Conservation (phyloP, 306 rosid genomes). For the Pterocarpus macrocarpus region DNA sequence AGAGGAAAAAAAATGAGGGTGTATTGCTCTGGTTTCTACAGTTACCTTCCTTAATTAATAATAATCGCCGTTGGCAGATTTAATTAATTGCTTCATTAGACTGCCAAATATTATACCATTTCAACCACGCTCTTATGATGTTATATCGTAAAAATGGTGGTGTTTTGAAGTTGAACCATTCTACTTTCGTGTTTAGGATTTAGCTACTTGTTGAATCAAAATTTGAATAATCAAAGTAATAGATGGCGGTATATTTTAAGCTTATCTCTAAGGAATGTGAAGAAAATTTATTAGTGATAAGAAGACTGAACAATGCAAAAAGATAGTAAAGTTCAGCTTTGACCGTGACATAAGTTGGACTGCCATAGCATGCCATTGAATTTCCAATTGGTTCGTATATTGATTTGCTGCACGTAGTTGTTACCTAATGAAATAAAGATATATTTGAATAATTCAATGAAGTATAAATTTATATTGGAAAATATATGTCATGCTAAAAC, state of each 20-base stretch:
- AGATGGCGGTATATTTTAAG: constrained; percentile 24
- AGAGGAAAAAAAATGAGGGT: no score
- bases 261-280: background rate
- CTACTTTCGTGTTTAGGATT: constrained; percentile 4
- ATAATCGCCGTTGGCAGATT: background rate
- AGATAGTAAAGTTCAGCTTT: background rate
- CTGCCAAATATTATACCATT: background rate
- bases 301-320: background rate
- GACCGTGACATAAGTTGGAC: background rate
- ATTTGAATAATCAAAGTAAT: constrained; percentile 35
- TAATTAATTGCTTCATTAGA: background rate
- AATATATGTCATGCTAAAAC: constrained; percentile 2
- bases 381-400: background rate
- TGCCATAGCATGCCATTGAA: constrained; percentile 8
- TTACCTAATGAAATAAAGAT: background rate
- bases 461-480: constrained; percentile 21
- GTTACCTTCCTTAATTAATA: no score
- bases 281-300: background rate
- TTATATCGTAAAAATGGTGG: background rate
- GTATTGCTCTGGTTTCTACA: no score
- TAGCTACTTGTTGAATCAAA: constrained; percentile 3
- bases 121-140: constrained; percentile 11
- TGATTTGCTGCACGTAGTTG: background rate
- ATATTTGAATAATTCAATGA: constrained; percentile 44
- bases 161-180: constrained; percentile 38